Conservation (phyloP, 2,329 filamentous ascomycete genomes). For the Blastomyces parvus region DNA sequence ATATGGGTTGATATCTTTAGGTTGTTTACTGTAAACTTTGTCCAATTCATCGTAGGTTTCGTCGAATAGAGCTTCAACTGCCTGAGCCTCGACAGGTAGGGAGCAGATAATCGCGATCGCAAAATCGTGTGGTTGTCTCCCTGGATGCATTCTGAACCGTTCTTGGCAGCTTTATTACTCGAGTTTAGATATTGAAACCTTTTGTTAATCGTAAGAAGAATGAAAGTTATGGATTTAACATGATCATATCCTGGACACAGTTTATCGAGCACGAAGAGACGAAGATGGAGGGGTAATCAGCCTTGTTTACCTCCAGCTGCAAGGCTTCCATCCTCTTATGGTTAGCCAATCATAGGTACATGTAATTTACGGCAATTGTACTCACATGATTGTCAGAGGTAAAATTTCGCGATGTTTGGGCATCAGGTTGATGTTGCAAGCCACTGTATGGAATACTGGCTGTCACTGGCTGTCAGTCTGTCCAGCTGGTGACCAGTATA, state of each 20-base stretch:
- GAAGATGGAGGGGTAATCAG: not conserved
- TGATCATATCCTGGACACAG: not conserved
- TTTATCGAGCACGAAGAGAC: not conserved
- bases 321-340: not conserved
- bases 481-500: too few species aligned
- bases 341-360: not conserved
- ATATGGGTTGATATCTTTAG: constrained; percentile 25
- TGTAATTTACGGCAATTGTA: too few species aligned
- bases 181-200: not conserved
- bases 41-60: constrained; percentile 14
- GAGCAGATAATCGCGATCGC: not conserved
- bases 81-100: not conserved
- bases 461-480: too few species aligned
- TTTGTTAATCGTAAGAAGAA: not conserved
- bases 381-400: too few species aligned
- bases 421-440: too few species aligned
- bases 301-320: not conserved
- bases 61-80: not conserved
- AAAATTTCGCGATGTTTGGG: too few species aligned
- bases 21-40: constrained; percentile 19
- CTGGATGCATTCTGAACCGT: not conserved
- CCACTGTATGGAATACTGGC: too few species aligned
- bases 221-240: not conserved
- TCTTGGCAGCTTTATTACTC: not conserved
- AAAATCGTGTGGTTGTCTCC: not conserved